Evolutionary conservation across 352 stramenopile species (phyloP), one percentile per base, ranked within the genome.

Genomic region (Globisporangium paddicum): DNA sequence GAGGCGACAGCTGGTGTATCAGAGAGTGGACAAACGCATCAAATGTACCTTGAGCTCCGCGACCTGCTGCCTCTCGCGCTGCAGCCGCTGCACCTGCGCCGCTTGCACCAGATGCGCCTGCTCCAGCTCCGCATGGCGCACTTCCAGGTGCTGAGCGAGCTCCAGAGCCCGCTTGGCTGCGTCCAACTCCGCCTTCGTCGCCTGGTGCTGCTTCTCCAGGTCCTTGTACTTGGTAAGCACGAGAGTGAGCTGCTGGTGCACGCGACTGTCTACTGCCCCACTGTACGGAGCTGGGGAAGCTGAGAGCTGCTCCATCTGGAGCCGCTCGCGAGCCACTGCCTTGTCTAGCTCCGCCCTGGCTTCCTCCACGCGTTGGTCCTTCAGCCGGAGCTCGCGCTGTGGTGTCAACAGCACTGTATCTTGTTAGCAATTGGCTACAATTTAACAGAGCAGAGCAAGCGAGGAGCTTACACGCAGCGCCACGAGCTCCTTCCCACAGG

Each of bases 51-150:
- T 79, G 25, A 87, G 81, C 47, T 72, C 60, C 5, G 44, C 26
- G 28, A 81, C 58, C 16, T 88, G 78, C 48, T 79, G 60, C 35
- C 82, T 87, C 53, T 90, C 82, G 10, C 77, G 71, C 62, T 92
- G 84, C 38, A 91, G 58, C 2, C 71, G 73, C 61, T 95, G 81
- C 4, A 92, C 63, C 11, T 89, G 72, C 21, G 69, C 70, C 21
- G 83, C 69, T 58, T 93, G 85, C 9, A 76, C 69, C 32, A 89
- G 40, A 55, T 95, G 82, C 16, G 85, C 85, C 48, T 87, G 72
- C 68, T 92, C 77, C 42, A 95, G 67, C 42, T 88, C 77, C 2
- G 51, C 32, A 44, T 88, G 77, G 9, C 71, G 76, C 6, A 45
- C 52, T 55, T 90, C 76, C 8, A 90, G 53, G 16, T 74, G 66